Base-by-base conservation (phyloP, 805 yeast genomes). In the Ogataea methanolica region DNA sequence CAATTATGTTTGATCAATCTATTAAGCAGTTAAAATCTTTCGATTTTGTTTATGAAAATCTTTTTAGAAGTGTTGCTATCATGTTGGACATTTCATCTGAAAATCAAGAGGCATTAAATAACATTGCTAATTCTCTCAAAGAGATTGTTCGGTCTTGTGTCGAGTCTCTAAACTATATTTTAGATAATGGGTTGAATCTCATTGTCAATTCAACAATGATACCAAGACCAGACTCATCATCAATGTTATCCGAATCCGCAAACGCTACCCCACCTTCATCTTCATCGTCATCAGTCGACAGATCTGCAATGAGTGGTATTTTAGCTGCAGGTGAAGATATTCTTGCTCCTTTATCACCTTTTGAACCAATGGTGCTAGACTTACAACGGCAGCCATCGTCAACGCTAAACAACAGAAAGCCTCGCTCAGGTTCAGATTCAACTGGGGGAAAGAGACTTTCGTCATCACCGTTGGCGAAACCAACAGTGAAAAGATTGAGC, bases 1-100 rank as follows among this genome's bases (percentile, higher is more conserved):
- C 85, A 0, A 63, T 78, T 5, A 62, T 80, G 31, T 74, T 77
- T 57, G 90, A 83, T 56, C 73, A 75, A 45, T 58, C 72, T 57
- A 50, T 68, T 11, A 54, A 60, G 15, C 62, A 67, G 33, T 54
- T 33, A 12, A 44, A 34, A 37, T 49, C 45, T 21, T 56, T 41
- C 43, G 44, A 48, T 17, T 56, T 57, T 41, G 36, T 54, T 3
- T 45, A 47, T 21, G 52, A 48, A 21, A 41, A 43, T 4, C 36
- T 57, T 8, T 47, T 51, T 8, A 44, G 46, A 5, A 51, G 49
- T 12, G 45, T 49, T 16, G 55, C 52, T 2, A 43, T 46, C 42
- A 43, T 54, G 6, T 26, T 56, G 38, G 55, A 55, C 22, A 47
- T 51, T 7, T 43, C 55, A 4, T 50, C 55, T 6, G 52, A 48